Evolutionary conservation across 73 alveolate species (phyloP), one percentile per base, ranked within the genome.

Genomic region (Paramecium bursaria): DNA sequence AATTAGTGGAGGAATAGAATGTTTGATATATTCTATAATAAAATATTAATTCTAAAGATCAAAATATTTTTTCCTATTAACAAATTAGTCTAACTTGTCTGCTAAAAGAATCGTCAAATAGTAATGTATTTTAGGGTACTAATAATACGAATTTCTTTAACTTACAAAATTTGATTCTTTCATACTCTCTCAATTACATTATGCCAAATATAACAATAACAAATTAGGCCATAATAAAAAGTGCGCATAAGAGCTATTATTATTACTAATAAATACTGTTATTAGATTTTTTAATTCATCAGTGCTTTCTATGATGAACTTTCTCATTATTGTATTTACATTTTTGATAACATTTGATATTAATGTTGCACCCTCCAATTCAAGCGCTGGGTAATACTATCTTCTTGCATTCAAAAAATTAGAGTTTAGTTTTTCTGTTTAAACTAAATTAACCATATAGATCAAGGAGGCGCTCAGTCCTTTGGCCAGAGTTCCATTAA

Each of bases 351-450:
- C 15, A 17, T 35, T 42, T 0, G 82, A 67, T 9, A 67, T 27
- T 47, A 67, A 19, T 11, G 44, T 39, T 35, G 82, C 82, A 39
- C 82, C 82, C 13, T 67, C 82, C 44, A 67, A 67, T 67, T 67
- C 82, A 33, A 25, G 19, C 6, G 17, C 17, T 10, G 82, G 82
- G 82, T 2, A 33, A 23, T 21, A 35, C 82, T 39, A 53, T 67
- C 1, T 31, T 39, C 1, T 42, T 31, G 33, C n/a, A n/a, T n/a
- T n/a, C n/a, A n/a, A n/a, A n/a, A 67, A 67, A 3, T 67, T 67
- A 15, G 33, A 39, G 13, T 39, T 67, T 14, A 35, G 60, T 39
- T 39, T 44, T 19, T 67, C 82, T 21, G 60, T 35, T 21, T 31
- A 44, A 31, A 67, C 44, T 67, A 67, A 17, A 44, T 67, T 67